These are phyloP conservation scores for Cystobasidium sp. DNA, from an alignment of 1,284 basidiomycete genomes.

Conservation along the genomic window DNA sequence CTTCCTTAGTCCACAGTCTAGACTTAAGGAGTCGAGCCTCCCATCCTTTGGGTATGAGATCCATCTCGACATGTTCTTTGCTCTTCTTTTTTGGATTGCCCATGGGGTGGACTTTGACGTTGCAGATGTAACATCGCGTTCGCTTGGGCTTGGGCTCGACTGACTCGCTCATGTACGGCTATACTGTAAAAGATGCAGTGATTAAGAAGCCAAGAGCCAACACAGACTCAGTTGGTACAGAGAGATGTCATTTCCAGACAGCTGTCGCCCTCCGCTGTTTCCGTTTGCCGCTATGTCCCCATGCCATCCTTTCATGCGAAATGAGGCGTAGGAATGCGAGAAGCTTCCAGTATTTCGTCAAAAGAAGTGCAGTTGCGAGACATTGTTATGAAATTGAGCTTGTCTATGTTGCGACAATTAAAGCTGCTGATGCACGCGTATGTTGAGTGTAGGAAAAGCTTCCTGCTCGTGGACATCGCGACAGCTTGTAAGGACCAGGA, in stretches of 20 bases:
- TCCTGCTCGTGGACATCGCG: no score
- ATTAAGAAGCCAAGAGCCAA: background rate
- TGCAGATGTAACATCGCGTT: background rate
- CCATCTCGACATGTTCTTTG: background rate
- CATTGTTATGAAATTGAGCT: no score
- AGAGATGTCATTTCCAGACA: background rate
- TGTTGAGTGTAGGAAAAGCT: no score
- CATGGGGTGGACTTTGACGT: background rate
- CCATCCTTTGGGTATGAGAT: background rate
- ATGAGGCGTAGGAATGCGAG: no score
- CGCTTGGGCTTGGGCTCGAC: background rate
- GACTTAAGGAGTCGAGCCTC: background rate
- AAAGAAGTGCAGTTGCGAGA: no score
- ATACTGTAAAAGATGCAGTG: background rate
- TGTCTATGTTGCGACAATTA: no score
- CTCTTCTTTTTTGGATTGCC: background rate
- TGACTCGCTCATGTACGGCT: background rate
- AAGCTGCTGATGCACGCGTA: no score
- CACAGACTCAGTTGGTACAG: background rate
- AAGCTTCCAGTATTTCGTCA: no score
- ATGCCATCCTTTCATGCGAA: background rate
- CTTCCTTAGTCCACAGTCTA: background rate
- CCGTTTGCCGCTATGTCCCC: background rate
- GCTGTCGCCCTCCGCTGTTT: background rate
- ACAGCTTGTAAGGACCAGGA: no score